Conservation (phyloP, 2,329 filamentous ascomycete species). For the Paracamarosporium sp. region DNA sequence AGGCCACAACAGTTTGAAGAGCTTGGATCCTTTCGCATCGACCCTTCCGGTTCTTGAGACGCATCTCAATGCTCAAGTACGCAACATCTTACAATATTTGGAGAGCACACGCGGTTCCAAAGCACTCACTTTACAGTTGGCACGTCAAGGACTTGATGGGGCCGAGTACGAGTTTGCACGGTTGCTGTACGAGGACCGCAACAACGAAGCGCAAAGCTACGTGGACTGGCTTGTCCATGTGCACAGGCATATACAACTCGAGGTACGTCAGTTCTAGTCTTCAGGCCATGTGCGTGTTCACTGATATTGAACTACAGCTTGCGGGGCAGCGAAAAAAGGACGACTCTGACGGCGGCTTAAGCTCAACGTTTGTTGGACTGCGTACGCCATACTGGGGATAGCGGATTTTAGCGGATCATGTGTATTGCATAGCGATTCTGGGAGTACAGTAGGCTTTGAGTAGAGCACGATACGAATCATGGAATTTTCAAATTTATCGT, state of each 20-base stretch:
- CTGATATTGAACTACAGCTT: conserved; percentile 47
- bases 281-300: neutral
- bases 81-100: conserved; percentile 90
- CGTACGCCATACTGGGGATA: conserved; percentile 50
- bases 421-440: conserved; percentile 37
- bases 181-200: conserved; percentile 89
- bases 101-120: conserved; percentile 82
- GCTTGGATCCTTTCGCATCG: conserved; percentile 81
- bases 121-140: conserved; percentile 86
- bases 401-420: conserved; percentile 5
- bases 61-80: conserved; percentile 90
- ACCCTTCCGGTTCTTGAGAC: conserved; percentile 85
- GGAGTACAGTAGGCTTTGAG: conserved; percentile 11
- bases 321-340: conserved; percentile 75
- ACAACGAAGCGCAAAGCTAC: conserved; percentile 97
- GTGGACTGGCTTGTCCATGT: conserved; percentile 98
- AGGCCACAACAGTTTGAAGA: conserved; percentile 72
- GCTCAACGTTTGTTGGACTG: conserved; percentile 47
- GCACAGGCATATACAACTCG: conserved; percentile 89
- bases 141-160: conserved; percentile 89
- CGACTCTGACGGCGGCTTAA: conserved; percentile 52
- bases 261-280: conserved; percentile 54
- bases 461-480: conserved; percentile 12
- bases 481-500: conserved; percentile 4
- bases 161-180: conserved; percentile 96